Evolutionary conservation across 108 stramenopile species (phyloP).

Genomic region (Ochromonas danica): DNA sequence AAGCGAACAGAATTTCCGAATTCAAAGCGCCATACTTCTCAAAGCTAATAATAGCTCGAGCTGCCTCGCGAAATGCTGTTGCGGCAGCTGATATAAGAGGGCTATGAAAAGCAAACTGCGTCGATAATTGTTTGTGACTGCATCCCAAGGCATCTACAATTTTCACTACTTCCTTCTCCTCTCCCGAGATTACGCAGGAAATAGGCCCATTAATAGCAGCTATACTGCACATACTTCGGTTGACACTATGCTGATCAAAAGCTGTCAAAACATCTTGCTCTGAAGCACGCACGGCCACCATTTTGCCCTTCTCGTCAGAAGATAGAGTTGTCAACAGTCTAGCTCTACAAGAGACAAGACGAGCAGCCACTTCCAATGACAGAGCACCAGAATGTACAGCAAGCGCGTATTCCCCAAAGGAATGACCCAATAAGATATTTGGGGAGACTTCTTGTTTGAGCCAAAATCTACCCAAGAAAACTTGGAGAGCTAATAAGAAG

Average conservation of each 20-base stretch:
- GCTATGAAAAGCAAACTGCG: conserved; percentile 48
- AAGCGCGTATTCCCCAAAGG: conserved; percentile 52
- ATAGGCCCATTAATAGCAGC: conserved; percentile 35
- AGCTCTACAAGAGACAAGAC: conserved; percentile 26
- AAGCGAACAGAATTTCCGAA: no score
- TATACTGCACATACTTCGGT: background rate
- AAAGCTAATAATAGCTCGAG: no score
- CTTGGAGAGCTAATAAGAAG: conserved; percentile 50
- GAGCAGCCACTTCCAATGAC: conserved; percentile 37
- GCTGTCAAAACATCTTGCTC: background rate
- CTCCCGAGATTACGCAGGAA: conserved; percentile 33
- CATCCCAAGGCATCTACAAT: no score
- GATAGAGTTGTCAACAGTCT: background rate
- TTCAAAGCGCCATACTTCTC: conserved; percentile 38
- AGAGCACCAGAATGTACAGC: conserved; percentile 45
- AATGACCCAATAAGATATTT: conserved; percentile 47
- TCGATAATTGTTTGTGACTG: conserved; percentile 23
- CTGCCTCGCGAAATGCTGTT: conserved; percentile 33
- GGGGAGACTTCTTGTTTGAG: conserved; percentile 34
- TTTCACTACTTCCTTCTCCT: no score
- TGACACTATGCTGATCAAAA: background rate
- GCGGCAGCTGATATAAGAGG: conserved; percentile 50
- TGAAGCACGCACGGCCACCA: conserved; percentile 34
- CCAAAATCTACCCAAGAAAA: conserved; percentile 37
- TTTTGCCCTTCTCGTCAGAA: conserved; percentile 17